These are phyloP conservation scores for Hawksworthiomyces lignivorus DNA, from an alignment of 2,329 filamentous ascomycete species.

Conservation along the genomic window DNA sequence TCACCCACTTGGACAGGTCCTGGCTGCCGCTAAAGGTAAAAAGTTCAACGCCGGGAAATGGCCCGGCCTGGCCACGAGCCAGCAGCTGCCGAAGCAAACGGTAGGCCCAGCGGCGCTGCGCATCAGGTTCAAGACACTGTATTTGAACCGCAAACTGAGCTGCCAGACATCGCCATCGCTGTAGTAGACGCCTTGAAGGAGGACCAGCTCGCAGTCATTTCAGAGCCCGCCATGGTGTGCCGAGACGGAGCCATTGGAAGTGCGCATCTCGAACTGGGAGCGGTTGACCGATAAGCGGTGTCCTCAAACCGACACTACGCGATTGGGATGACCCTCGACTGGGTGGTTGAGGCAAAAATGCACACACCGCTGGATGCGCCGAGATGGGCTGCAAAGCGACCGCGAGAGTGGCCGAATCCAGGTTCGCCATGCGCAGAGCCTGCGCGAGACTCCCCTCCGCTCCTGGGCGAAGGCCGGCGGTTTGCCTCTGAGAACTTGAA, in stretches of 20 bases:
- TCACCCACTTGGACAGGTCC: conserved; percentile 11
- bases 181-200: conserved; percentile 5
- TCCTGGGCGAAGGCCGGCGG: too few species aligned
- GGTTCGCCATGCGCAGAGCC: too few species aligned
- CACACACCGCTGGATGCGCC: too few species aligned
- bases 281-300: conserved; percentile 13
- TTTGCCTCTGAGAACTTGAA: too few species aligned
- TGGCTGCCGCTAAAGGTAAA: conserved; percentile 16
- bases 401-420: too few species aligned
- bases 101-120: conserved; percentile 14
- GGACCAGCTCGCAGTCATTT: conserved; percentile 12
- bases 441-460: too few species aligned
- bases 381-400: too few species aligned
- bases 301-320: background rate
- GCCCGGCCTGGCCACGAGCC: conserved; percentile 13
- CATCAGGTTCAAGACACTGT: conserved; percentile 16
- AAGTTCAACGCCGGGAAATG: conserved; percentile 12
- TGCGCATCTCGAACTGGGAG: conserved; percentile 16
- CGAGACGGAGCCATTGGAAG: conserved; percentile 12
- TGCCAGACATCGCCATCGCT: background rate
- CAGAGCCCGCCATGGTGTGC: too few species aligned
- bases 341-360: background rate
- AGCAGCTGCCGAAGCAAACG: conserved; percentile 16
- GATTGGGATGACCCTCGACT: background rate
- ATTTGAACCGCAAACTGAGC: conserved; percentile 13